Conservation (phyloP, 1,284 basidiomycete genomes). For the Coniferiporia weirii region DNA sequence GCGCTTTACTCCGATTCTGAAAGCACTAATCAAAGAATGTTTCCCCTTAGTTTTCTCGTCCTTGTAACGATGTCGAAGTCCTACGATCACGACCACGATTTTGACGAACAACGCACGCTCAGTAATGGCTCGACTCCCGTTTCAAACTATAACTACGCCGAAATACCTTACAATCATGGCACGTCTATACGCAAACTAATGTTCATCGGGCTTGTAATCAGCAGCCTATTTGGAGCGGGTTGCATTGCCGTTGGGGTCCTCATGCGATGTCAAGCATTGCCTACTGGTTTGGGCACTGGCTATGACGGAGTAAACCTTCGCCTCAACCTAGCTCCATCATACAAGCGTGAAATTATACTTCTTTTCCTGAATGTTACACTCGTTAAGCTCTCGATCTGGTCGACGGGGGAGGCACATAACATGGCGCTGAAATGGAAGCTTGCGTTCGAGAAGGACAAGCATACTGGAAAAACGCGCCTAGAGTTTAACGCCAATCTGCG, state of each 20-base stretch:
- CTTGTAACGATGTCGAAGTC: too few species aligned
- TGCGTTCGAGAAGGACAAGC: background rate
- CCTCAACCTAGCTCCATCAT: background rate
- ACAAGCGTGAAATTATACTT: background rate
- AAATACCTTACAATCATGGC: slow-evolving; percentile 15
- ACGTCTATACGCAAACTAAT: background rate
- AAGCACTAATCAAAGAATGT: too few species aligned
- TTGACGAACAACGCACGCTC: too few species aligned
- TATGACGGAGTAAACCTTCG: background rate
- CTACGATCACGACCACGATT: too few species aligned
- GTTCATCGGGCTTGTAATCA: background rate
- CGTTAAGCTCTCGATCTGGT: slow-evolving; percentile 1
- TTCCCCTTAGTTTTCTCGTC: too few species aligned
- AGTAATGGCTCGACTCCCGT: too few species aligned
- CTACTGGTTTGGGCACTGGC: background rate
- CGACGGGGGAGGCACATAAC: background rate
- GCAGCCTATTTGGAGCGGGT: background rate
- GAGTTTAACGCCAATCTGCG: background rate
- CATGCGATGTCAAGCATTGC: background rate
- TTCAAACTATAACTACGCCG: too few species aligned
- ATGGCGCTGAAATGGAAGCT: background rate
- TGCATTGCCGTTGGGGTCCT: background rate
- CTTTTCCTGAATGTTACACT: slow-evolving; percentile 1
- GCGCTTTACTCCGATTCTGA: too few species aligned
- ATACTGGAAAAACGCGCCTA: background rate